Percentiles rank a stretch among this genome's conserved stretches.
Conservation (phyloP, 1,139 yeast species). For the Taphrina pruni region DNA sequence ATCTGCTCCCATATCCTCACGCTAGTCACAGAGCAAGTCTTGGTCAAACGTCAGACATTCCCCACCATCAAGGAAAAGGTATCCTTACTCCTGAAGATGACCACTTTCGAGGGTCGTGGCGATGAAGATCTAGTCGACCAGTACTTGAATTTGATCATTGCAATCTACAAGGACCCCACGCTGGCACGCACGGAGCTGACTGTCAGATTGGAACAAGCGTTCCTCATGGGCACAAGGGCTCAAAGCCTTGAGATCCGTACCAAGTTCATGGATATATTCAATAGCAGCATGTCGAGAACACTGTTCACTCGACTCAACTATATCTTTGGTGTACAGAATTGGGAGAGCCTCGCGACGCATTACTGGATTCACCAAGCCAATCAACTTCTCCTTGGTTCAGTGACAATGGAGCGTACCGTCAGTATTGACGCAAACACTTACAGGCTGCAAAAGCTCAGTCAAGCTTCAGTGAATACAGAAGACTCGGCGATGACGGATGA, state of each 20-base stretch:
- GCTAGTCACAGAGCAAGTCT: conserved; percentile 88
- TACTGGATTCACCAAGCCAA: conserved; percentile 95
- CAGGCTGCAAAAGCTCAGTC: conserved; percentile 45
- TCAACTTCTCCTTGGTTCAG: conserved; percentile 81
- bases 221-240: conserved; percentile 87
- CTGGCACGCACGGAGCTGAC: conserved; percentile 87
- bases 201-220: conserved; percentile 95
- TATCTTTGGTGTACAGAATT: conserved; percentile 87
- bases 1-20: conserved; percentile 76
- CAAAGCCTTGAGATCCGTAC: conserved; percentile 77
- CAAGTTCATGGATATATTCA: conserved; percentile 79
- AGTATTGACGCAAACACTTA: conserved; percentile 26
- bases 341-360: conserved; percentile 93
- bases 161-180: conserved; percentile 81
- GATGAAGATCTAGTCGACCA: conserved; percentile 79
- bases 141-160: conserved; percentile 85
- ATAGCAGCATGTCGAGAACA: conserved; percentile 78
- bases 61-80: conserved; percentile 98
- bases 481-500: conserved; percentile 46
- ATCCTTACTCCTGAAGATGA: conserved; percentile 90
- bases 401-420: conserved; percentile 56
- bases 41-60: conserved; percentile 78
- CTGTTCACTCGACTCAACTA: conserved; percentile 80
- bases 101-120: conserved; percentile 87
- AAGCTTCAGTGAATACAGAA: conserved; percentile 42